A percentile compares a stretch with the other conserved stretches of the same genome.
Evolutionary conservation across 768 basidiomycete species (phyloP).

Genomic region (Russula olivacea): DNA sequence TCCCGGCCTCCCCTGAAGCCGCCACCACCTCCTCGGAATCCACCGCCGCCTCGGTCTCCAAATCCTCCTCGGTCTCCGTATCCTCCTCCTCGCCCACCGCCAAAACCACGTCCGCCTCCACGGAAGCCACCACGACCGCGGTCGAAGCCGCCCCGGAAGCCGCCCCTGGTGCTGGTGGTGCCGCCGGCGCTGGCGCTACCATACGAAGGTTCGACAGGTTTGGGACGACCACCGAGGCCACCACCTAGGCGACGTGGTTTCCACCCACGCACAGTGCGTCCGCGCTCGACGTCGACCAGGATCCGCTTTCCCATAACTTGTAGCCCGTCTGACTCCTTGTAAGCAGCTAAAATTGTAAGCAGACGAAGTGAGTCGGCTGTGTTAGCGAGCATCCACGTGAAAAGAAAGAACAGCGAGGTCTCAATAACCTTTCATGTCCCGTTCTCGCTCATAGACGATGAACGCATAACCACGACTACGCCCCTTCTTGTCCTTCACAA

Average conservation of each 20-base stretch:
- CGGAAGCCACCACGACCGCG: constrained; percentile 30
- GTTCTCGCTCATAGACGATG: constrained; percentile 94
- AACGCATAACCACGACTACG: constrained; percentile 93
- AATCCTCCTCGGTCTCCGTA: constrained; percentile 31
- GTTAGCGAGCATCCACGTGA: constrained; percentile 23
- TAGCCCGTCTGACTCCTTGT: constrained; percentile 97
- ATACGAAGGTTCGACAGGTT: constrained; percentile 48
- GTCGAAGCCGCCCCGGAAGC: constrained; percentile 33
- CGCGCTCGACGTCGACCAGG: constrained; percentile 96
- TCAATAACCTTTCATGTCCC: constrained; percentile 94
- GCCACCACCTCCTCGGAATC: constrained; percentile 26
- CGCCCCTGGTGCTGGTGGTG: constrained; percentile 32
- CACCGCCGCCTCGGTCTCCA: constrained; percentile 27
- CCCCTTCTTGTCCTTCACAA: constrained; percentile 86
- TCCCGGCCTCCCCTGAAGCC: constrained; percentile 31
- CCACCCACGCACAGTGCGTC: constrained; percentile 97
- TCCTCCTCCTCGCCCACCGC: constrained; percentile 30
- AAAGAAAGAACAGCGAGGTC: constrained; percentile 13
- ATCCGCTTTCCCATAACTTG: constrained; percentile 95
- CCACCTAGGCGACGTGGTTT: constrained; percentile 94
- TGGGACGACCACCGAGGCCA: constrained; percentile 98
- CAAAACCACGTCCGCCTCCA: constrained; percentile 32
- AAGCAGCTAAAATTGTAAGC: constrained; percentile 56
- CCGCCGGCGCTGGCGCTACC: background rate
- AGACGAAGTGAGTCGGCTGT: constrained; percentile 27